Conservation (phyloP, 1,139 yeast genomes). For the Suhomyces terraborum region DNA sequence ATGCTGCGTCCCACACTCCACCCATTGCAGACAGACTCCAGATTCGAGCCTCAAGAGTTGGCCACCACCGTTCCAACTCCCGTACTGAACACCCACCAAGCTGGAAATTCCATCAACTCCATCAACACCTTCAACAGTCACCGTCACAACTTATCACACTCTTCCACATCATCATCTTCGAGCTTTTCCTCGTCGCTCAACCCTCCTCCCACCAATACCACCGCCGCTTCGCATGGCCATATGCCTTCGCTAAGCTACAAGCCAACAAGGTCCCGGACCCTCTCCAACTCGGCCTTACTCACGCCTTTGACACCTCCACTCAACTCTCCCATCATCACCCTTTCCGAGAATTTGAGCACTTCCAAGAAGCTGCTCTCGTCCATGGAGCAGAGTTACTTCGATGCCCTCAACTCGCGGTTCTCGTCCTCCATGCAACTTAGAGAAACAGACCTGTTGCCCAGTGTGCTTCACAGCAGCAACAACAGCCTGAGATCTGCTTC, state of each 20-base stretch:
- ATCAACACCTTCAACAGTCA: slow-evolving; percentile 7
- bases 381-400: slow-evolving; percentile 44
- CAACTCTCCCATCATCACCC: slow-evolving; percentile 44
- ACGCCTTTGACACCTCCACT: slow-evolving; percentile 39
- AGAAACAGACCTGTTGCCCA: slow-evolving; percentile 1
- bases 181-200: slow-evolving; percentile 12
- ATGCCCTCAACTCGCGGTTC: slow-evolving; percentile 21
- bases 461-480: neutral
- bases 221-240: slow-evolving; percentile 5
- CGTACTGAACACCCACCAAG: no score
- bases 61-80: no score
- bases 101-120: slow-evolving; percentile 4
- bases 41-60: slow-evolving; percentile 11
- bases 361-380: slow-evolving; percentile 33
- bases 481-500: slow-evolving; percentile 3
- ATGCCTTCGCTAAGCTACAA: slow-evolving; percentile 9
- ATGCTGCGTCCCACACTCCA: slow-evolving; percentile 24
- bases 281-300: slow-evolving; percentile 17
- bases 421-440: slow-evolving; percentile 7
- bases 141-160: slow-evolving; percentile 18
- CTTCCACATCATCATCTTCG: slow-evolving; percentile 17
- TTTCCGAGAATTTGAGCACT: slow-evolving; percentile 38
- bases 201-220: no score
- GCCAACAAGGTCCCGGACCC: slow-evolving; percentile 15
- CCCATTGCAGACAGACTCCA: slow-evolving; percentile 27